A percentile compares a stretch with the other conserved stretches of the same genome.
phyloP scores from a whole-genome alignment of 2,329 filamentous ascomycete genomes.

The Colletotrichum destructivum region DNA sequence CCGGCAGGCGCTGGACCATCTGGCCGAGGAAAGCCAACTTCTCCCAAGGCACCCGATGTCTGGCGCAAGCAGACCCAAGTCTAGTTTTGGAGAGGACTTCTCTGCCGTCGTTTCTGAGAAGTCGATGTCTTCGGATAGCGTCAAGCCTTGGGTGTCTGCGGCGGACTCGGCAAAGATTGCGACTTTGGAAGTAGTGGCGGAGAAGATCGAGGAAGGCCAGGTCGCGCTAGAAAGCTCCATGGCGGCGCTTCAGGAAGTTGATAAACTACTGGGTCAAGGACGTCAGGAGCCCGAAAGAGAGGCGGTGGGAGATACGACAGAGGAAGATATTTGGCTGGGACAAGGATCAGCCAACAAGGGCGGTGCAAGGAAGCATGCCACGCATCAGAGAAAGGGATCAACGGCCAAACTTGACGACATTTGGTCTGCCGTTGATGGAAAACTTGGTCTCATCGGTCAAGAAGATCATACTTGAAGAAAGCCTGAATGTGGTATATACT shows the following conservation, averaged over 20 bases:
- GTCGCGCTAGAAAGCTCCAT: conserved; percentile 68
- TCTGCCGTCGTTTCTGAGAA: conserved; percentile 54
- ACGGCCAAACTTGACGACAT: conserved; percentile 55
- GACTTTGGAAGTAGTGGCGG: conserved; percentile 71
- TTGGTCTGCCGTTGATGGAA: conserved; percentile 68
- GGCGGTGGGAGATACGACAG: conserved; percentile 44
- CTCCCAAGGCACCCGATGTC: conserved; percentile 67
- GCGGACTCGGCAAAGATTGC: conserved; percentile 73
- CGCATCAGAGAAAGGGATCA: conserved; percentile 44
- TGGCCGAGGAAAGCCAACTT: conserved; percentile 75
- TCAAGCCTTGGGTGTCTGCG: conserved; percentile 73
- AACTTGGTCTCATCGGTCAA: conserved; percentile 65
- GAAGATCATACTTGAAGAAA: conserved; percentile 46
- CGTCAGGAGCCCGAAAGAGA: conserved; percentile 46
- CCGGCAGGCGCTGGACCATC: conserved; percentile 64
- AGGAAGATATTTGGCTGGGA: conserved; percentile 57
- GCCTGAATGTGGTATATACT: conserved; percentile 27
- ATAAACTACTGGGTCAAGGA: conserved; percentile 61
- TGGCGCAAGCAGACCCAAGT: conserved; percentile 51
- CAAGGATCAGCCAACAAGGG: conserved; percentile 47
- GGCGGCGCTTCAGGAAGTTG: conserved; percentile 64
- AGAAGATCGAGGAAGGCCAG: conserved; percentile 73
- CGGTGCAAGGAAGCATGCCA: conserved; percentile 47
- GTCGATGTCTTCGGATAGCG: conserved; percentile 58
- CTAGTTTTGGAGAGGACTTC: conserved; percentile 63